A percentile compares a stretch with the other conserved stretches of the same genome.
phyloP scores from a whole-genome alignment of 1,284 basidiomycete genomes.

The Rugiboletus extremiorientalis region DNA sequence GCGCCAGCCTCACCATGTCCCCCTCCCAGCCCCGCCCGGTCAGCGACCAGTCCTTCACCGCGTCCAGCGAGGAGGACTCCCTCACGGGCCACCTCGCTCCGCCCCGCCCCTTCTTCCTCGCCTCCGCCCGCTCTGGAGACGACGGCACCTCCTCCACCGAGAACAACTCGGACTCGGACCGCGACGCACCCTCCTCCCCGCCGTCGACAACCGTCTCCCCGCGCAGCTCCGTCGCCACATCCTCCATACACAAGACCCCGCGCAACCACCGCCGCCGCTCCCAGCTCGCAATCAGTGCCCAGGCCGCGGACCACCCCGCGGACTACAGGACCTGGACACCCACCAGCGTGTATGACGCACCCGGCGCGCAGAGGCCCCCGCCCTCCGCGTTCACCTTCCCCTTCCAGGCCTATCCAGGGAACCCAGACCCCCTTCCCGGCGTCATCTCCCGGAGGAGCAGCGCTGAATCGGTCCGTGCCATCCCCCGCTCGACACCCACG shows the following conservation, averaged over 20 bases:
- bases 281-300: slow-evolving; percentile 24
- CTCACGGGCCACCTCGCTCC: slow-evolving; percentile 14
- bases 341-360: slow-evolving; percentile 6
- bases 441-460: slow-evolving; percentile 33
- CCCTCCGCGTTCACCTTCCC: slow-evolving; percentile 52
- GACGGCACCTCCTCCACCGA: slow-evolving; percentile 21
- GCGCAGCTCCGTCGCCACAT: slow-evolving; percentile 10
- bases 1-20: slow-evolving; percentile 9
- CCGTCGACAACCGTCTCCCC: slow-evolving; percentile 17
- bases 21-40: slow-evolving; percentile 10
- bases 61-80: slow-evolving; percentile 33
- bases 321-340: slow-evolving; percentile 20
- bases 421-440: slow-evolving; percentile 56
- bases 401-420: slow-evolving; percentile 60
- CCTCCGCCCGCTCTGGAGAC: slow-evolving; percentile 10
- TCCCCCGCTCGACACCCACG: slow-evolving; percentile 15
- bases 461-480: slow-evolving; percentile 36
- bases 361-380: slow-evolving; percentile 31
- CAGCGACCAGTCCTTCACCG: slow-evolving; percentile 14
- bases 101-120: slow-evolving; percentile 30
- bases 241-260: slow-evolving; percentile 19
- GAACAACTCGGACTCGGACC: slow-evolving; percentile 28
- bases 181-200: slow-evolving; percentile 7
- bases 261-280: slow-evolving; percentile 31
- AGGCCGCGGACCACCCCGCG: slow-evolving; percentile 1